These are phyloP conservation scores for Tilletia horrida DNA, from an alignment of 1,284 basidiomycete species.

Conservation along the genomic window DNA sequence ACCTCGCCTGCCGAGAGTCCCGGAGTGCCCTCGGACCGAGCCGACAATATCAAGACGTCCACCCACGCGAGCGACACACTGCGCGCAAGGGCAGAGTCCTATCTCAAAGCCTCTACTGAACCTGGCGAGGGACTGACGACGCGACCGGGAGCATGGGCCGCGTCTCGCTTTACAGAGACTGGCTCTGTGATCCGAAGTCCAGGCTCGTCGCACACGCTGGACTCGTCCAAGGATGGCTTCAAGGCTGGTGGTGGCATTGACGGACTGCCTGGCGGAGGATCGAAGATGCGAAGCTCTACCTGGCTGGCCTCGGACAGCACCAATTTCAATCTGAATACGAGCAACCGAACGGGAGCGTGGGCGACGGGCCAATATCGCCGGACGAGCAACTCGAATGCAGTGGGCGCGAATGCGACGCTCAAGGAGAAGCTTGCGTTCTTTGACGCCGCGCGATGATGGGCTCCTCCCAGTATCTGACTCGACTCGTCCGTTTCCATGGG, in stretches of 20 bases:
- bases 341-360: not conserved
- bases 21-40: not conserved
- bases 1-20: not conserved
- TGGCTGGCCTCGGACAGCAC: conserved; percentile 12
- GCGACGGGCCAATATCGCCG: conserved; percentile 4
- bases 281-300: not conserved
- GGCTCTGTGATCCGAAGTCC: not conserved
- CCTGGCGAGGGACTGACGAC: conserved; percentile 5
- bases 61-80: conserved; percentile 2
- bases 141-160: not conserved
- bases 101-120: conserved; percentile 10
- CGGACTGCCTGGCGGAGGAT: conserved; percentile 1
- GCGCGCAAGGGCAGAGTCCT: not conserved
- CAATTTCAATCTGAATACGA: not conserved
- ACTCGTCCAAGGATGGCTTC: too few relatives aligned
- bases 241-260: not conserved
- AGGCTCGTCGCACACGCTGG: not conserved
- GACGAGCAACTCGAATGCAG: conserved; percentile 3
- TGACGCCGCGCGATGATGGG: conserved; percentile 1
- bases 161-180: not conserved
- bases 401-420: conserved; percentile 2
- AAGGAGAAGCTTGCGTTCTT: conserved; percentile 16
- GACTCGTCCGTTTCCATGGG: too few relatives aligned
- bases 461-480: too few relatives aligned
- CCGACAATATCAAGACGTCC: not conserved